These are phyloP conservation scores for Telopea speciosissima DNA, from an alignment of 177 flowering plant species.

Conservation along the genomic window DNA sequence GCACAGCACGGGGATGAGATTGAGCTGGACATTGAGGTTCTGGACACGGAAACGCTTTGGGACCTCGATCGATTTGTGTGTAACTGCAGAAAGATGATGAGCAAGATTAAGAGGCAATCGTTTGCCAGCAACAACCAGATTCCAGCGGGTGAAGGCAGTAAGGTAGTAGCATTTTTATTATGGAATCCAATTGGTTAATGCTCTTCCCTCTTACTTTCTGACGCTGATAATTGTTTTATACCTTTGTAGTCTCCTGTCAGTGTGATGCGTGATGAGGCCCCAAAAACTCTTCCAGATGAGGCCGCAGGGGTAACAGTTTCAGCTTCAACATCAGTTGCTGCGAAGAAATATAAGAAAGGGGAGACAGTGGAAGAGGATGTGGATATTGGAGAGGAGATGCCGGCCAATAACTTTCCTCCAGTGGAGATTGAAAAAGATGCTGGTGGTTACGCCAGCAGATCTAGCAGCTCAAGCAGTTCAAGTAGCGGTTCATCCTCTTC, in stretches of 20 bases:
- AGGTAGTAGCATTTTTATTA: slow-evolving; percentile 15
- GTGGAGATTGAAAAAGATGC: slow-evolving; percentile 56
- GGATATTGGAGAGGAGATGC: slow-evolving; percentile 59
- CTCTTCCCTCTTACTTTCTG: not conserved
- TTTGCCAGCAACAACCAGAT: slow-evolving; percentile 12
- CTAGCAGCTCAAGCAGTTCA: slow-evolving; percentile 36
- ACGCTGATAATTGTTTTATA: not conserved
- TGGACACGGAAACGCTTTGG: slow-evolving; percentile 74
- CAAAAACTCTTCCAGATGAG: not conserved
- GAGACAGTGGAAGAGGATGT: slow-evolving; percentile 50
- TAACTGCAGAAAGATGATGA: slow-evolving; percentile 42
- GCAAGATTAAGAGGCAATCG: slow-evolving; percentile 41
- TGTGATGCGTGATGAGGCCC: not conserved
- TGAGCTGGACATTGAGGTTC: slow-evolving; percentile 69
- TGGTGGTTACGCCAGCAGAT: slow-evolving; percentile 20
- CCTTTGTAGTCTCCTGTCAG: not conserved
- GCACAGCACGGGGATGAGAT: slow-evolving; percentile 71
- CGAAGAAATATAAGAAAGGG: slow-evolving; percentile 24
- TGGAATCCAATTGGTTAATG: not conserved
- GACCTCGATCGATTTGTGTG: slow-evolving; percentile 56
- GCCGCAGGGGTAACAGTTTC: not conserved
- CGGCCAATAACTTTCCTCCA: slow-evolving; percentile 40
- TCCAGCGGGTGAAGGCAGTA: slow-evolving; percentile 4
- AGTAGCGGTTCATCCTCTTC: slow-evolving; percentile 41
- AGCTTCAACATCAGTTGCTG: not conserved